phyloP scores from a whole-genome alignment of 768 basidiomycete species.

The Mycena galericulata region DNA sequence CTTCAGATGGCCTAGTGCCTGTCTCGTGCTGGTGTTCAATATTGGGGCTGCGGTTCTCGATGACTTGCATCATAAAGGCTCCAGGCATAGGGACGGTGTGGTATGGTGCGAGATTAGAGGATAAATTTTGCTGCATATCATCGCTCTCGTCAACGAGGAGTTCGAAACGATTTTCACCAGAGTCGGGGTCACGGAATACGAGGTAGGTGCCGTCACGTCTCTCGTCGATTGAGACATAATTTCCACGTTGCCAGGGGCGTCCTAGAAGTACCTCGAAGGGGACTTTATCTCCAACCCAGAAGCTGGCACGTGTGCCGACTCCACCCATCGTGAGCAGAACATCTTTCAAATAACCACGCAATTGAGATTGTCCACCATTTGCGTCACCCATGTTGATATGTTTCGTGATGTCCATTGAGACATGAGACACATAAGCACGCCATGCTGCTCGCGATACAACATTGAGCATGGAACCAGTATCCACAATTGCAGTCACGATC shows the following conservation, averaged over 20 bases:
- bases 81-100: background rate
- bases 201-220: conserved; percentile 31
- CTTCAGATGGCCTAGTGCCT: no score
- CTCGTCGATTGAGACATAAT: conserved; percentile 39
- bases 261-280: conserved; percentile 38
- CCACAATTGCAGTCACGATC: no score
- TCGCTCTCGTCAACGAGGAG: conserved; percentile 11
- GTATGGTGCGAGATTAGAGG: background rate
- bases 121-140: background rate
- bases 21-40: background rate
- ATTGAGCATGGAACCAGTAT: no score
- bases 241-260: conserved; percentile 38
- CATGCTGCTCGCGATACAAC: no score
- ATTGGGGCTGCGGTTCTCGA: background rate
- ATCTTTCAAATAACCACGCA: no score
- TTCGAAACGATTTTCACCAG: background rate
- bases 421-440: no score
- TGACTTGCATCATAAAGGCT: background rate
- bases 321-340: no score
- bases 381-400: no score
- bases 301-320: no score
- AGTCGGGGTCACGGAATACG: conserved; percentile 4
- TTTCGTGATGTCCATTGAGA: no score
- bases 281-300: conserved; percentile 36
- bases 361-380: no score